These are phyloP conservation scores for Apiosordaria backusii DNA, from an alignment of 495 filamentous ascomycete genomes.

Conservation along the genomic window DNA sequence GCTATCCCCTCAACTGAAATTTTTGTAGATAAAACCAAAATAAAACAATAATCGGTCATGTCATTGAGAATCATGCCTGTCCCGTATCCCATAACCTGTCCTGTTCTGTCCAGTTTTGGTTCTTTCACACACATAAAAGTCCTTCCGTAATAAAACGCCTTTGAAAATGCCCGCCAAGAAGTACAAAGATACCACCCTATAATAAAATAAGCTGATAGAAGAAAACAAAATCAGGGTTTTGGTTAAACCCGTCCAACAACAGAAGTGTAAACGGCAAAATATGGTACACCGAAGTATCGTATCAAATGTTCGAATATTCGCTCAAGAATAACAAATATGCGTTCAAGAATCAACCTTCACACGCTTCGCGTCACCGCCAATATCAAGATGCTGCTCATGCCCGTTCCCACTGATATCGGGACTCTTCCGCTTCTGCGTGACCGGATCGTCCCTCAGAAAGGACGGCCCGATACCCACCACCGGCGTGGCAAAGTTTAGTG, in stretches of 20 bases:
- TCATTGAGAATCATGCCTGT: background rate
- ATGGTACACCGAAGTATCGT: background rate
- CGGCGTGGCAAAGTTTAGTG: constrained; percentile 87
- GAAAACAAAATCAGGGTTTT: background rate
- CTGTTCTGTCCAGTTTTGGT: background rate
- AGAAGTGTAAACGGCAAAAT: constrained; percentile 3
- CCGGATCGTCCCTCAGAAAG: constrained; percentile 56
- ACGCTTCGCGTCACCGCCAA: constrained; percentile 43
- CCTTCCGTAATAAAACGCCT: background rate
- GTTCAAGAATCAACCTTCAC: constrained; percentile 38
- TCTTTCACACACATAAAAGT: too few relatives aligned
- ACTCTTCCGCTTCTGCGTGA: constrained; percentile 45
- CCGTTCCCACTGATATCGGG: constrained; percentile 41
- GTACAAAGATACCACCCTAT: background rate
- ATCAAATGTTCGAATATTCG: constrained; percentile 10
- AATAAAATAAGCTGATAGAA: background rate
- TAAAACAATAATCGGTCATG: background rate
- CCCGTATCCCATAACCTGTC: background rate
- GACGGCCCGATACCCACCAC: constrained; percentile 66
- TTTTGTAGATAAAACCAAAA: background rate
- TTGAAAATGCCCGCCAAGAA: constrained; percentile 1
- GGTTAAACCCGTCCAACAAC: background rate
- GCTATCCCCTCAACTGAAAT: background rate
- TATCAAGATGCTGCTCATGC: constrained; percentile 32
- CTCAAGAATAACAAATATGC: constrained; percentile 4